Conservation (phyloP, 2,329 filamentous ascomycete species). For the Talaromyces islandicus region DNA sequence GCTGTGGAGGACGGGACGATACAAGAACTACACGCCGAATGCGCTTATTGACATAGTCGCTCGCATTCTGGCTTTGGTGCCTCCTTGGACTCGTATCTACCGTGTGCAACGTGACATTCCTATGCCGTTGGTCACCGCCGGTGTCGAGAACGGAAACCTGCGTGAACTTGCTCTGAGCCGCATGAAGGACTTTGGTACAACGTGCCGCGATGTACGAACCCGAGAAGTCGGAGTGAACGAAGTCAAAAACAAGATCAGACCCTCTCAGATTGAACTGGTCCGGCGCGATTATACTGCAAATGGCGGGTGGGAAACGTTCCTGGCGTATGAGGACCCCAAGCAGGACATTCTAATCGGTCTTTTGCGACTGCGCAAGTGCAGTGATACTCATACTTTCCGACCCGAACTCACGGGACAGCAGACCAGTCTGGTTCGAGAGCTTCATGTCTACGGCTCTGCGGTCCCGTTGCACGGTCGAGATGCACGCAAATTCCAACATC, state of each 20-base stretch:
- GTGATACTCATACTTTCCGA: conserved; percentile 83
- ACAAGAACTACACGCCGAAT: conserved; percentile 98
- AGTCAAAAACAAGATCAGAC: conserved; percentile 96
- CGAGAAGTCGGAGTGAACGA: conserved; percentile 98
- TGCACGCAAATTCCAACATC: conserved; percentile 95
- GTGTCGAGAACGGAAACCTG: conserved; percentile 95
- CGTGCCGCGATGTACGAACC: conserved; percentile 91
- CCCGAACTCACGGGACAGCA: conserved; percentile 79
- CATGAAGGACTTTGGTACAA: conserved; percentile 98
- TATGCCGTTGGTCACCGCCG: conserved; percentile 99
- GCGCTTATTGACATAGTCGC: conserved; percentile 92
- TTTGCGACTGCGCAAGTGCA: conserved; percentile 83
- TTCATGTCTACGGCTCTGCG: conserved; percentile 94
- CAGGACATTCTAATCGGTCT: conserved; percentile 95
- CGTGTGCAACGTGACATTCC: conserved; percentile 97
- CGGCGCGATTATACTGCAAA: conserved; percentile 92
- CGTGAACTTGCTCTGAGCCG: conserved; percentile 88
- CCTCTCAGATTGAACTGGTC: conserved; percentile 91
- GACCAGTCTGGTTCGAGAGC: conserved; percentile 84
- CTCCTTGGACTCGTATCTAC: conserved; percentile 97
- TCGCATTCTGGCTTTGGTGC: conserved; percentile 88
- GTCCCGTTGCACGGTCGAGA: conserved; percentile 96
- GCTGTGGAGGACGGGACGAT: conserved; percentile 91
- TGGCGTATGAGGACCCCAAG: conserved; percentile 96
- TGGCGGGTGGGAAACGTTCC: conserved; percentile 96